Evolutionary conservation across 495 filamentous ascomycete species (phyloP).

Genomic region (Penicillium ochrochloron): DNA sequence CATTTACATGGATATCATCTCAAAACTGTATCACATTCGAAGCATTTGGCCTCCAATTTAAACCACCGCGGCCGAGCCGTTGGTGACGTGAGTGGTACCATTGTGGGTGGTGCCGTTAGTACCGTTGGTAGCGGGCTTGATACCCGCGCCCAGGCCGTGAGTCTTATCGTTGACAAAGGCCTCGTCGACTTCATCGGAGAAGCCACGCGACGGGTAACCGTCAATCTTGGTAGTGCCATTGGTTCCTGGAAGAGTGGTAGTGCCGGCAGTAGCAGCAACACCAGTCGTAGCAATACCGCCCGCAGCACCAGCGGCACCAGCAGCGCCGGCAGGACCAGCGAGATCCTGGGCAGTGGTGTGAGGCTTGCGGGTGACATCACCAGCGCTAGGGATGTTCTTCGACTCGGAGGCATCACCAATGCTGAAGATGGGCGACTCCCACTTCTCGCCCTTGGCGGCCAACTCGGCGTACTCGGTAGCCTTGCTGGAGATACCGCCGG

Average conservation of each 20-base stretch:
- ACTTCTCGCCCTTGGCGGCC: constrained; percentile 84
- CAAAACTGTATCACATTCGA: background rate
- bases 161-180: constrained; percentile 50
- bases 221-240: constrained; percentile 24
- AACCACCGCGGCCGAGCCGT: constrained; percentile 30
- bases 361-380: constrained; percentile 69
- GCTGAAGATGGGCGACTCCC: constrained; percentile 93
- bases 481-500: constrained; percentile 90
- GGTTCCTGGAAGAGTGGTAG: constrained; percentile 9
- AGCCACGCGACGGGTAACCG: constrained; percentile 43
- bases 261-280: constrained; percentile 11
- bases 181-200: constrained; percentile 60
- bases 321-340: constrained; percentile 17
- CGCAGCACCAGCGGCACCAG: constrained; percentile 22
- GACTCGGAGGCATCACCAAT: constrained; percentile 80
- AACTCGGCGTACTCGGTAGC: constrained; percentile 93
- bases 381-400: constrained; percentile 66
- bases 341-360: constrained; percentile 42
- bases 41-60: constrained; percentile 10
- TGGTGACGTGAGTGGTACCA: constrained; percentile 19
- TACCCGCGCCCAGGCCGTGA: constrained; percentile 18
- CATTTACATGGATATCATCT: constrained; percentile 9
- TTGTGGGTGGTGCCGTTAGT: constrained; percentile 13
- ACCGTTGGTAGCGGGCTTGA: constrained; percentile 26
- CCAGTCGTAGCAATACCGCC: constrained; percentile 23